Percentiles rank a stretch among this genome's conserved stretches.
phyloP scores from a whole-genome alignment of 2,329 filamentous ascomycete genomes.

The Penicillium sp. region DNA sequence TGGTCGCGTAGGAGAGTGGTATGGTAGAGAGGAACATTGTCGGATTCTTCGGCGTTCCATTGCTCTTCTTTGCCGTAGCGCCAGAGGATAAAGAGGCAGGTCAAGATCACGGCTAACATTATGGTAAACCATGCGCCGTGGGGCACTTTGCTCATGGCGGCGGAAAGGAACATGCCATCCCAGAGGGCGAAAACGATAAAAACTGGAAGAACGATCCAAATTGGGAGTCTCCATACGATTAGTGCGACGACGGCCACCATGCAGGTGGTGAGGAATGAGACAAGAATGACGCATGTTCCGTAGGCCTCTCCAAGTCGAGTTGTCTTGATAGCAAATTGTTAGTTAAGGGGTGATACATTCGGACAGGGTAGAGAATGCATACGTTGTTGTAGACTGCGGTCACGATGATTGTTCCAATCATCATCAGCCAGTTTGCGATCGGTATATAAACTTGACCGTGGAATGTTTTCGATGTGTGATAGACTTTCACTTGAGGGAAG shows the following conservation, averaged over 20 bases:
- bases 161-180: conserved; percentile 69
- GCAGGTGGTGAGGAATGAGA: conserved; percentile 75
- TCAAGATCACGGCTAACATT: conserved; percentile 62
- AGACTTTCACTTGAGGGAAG: conserved; percentile 72
- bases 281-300: conserved; percentile 76
- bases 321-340: conserved; percentile 45
- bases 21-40: conserved; percentile 52
- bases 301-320: conserved; percentile 72
- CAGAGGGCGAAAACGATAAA: conserved; percentile 66
- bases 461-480: conserved; percentile 69
- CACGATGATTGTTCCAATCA: conserved; percentile 73
- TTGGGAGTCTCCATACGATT: conserved; percentile 67
- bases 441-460: conserved; percentile 78
- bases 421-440: conserved; percentile 72
- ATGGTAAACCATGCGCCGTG: conserved; percentile 78
- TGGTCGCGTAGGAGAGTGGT: conserved; percentile 13
- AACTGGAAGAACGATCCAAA: conserved; percentile 54
- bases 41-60: conserved; percentile 68
- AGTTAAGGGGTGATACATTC: background rate
- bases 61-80: conserved; percentile 77
- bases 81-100: conserved; percentile 70
- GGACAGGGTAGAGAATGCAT: background rate
- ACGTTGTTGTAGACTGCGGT: conserved; percentile 70
- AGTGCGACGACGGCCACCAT: conserved; percentile 72
- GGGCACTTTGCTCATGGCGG: conserved; percentile 70